A percentile compares a stretch with the other conserved stretches of the same genome.
phyloP scores from a whole-genome alignment of 192 early-diverging fungal species.

The Backusella sp. region DNA sequence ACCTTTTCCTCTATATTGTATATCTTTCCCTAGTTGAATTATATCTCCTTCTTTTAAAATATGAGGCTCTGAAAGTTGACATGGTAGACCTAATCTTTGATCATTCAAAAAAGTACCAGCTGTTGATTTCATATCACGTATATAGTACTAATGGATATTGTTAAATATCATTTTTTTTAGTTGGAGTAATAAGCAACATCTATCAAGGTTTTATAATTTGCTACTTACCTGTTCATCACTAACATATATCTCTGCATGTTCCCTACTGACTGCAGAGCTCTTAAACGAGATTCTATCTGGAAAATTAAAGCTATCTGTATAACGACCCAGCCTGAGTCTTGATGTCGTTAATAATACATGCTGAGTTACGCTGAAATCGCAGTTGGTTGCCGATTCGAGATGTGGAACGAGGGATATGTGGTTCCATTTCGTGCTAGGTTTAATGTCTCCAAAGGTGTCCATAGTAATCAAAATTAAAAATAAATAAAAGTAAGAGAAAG shows the following conservation, averaged over 20 bases:
- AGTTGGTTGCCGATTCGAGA: not conserved
- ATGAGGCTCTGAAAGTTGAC: not conserved
- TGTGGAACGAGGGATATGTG: not conserved
- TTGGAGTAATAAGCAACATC: not conserved
- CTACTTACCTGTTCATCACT: not conserved
- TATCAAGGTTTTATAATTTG: not conserved
- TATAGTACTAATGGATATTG: not conserved
- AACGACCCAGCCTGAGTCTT: not conserved
- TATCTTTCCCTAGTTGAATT: not conserved
- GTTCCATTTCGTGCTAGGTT: not conserved
- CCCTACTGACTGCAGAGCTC: not conserved
- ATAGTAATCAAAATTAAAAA: not conserved
- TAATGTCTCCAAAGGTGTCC: not conserved
- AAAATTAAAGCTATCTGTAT: not conserved
- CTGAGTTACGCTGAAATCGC: not conserved
- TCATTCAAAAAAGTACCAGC: not conserved
- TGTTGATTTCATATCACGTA: not conserved
- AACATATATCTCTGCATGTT: not conserved
- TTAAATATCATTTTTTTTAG: not conserved
- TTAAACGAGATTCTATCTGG: not conserved
- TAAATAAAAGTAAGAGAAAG: not conserved
- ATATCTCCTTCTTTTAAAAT: not conserved
- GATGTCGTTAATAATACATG: not conserved
- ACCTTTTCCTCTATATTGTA: not conserved
- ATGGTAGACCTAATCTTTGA: not conserved